Base-by-base conservation (phyloP, 179 eudicot genomes). In the Drosera spatulata region DNA sequence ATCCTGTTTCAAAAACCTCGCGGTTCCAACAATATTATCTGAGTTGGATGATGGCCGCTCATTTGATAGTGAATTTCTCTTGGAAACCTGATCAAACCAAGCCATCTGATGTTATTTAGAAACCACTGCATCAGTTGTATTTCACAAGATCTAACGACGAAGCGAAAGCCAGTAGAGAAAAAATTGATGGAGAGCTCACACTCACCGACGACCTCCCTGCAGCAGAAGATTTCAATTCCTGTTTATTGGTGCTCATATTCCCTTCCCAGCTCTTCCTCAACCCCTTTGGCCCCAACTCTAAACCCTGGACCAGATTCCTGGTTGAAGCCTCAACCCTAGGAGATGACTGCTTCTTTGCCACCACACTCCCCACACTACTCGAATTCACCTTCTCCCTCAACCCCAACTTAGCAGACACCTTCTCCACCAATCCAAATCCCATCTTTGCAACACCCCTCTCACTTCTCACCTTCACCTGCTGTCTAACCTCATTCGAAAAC, bases 231-330 rank as follows among this genome's bases (percentile, higher is more conserved):
- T 72, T 76, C 62, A 70, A 51, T 50, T 81, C 87, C 66, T 73
- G 79, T 73, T 81, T 90, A 58, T 63, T 53, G 60, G 73, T 50
- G 65, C 70, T 83, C 82, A 85, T 78, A 61, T 63, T 87, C 48
- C 97, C 97, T 75, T 90, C 97, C 97, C 97, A 90, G 63, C 95
- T 90, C 79, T 83, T 85, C 56, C 97, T 82, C 72, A 87, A 69
- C 10, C 82, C 95, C 71, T 87, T 90, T 0, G 93, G 89, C 44
- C 95, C 95, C 73, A 81, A 80, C 38, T 82, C 93, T 65, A 82
- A 67, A 41, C 83, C 90, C 45, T 78, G 95, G 67, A 81, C 66
- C 73, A 71, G 50, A 70, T 80, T 87, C 75, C 72, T 90, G 11
- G 84, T 73, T 41, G 91, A 73, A 63, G 74, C 76, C 55, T 70